Evolutionary conservation across 768 basidiomycete genomes (phyloP), one percentile per base, ranked within the genome.

Genomic region (Serendipita sp.): DNA sequence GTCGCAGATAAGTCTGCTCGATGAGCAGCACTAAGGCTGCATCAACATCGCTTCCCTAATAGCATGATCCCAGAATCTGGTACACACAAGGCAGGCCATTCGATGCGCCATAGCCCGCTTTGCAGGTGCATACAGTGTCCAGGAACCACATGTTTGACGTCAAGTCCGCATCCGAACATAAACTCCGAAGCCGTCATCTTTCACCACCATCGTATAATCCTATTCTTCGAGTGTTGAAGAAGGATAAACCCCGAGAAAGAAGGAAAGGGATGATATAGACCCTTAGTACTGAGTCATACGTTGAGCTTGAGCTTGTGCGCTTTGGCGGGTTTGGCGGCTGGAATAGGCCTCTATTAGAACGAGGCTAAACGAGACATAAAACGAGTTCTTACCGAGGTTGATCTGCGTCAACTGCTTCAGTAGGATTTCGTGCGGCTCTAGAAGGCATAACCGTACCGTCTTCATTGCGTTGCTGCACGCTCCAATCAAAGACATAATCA

Each of bases 401-500:
- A 28, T 60, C 56, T 60, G 56, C 56, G 56, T 60, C 56, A 60
- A 35, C 56, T 38, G 23, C 56, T 60, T 60, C 56, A 38, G 28
- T 60, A n/a, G 56, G 28, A n/a, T 60, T 4, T 23, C 56, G 56
- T 30, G 56, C 35, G 34, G 56, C 56, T 28, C 16, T 28, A 60
- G 56, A 35, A 36, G 56, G 56, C 36, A 28, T 60, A 36, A 60
- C 56, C 23, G 30, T 60, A 60, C 56, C 56, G 35, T 60, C 56
- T 60, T 60, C 56, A 36, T 60, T 60, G 34, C 71, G 67, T 64
- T 70, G 82, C 75, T 91, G 90, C 65, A 94, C 89, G 70, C 86
- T 89, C 94, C 96, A 99, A 75, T 99, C 96, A 71, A 99, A 99
- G 72, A 98, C 91, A 71, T 98, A 99, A 75, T 99, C 96, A 74